Base-by-base conservation (phyloP, 345 rosid genomes). In the Carallia pectinifolia region DNA sequence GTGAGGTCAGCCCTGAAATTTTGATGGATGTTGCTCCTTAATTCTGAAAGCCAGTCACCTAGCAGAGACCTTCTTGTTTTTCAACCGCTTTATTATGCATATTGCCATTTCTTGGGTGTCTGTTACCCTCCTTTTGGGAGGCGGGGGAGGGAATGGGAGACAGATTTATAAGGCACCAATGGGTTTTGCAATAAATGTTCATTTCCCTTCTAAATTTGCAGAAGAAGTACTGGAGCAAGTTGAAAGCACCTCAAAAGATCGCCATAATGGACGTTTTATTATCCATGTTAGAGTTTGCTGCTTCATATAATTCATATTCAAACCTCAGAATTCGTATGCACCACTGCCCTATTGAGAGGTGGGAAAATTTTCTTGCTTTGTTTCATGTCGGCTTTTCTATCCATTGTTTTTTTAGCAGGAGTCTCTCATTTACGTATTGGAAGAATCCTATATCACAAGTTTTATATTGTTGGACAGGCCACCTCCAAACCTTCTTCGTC, bases 181-280 rank as follows among this genome's bases (percentile, higher is more conserved):
- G 58, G 10, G 23, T 63, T 50, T 37, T 62, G 4, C 27, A 37
- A n/a, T 44, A 61, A 39, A 29, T 16, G 6, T 71, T 64, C 55
- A 30, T 61, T 16, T 37, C n/a, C 16, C 37, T 55, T 69, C 68
- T 75, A 16, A 70, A 77, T 64, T 73, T 76, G 88, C 88, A 92
- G 99, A 85, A 84, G 81, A 95, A 90, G 72, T 90, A 92, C 75
- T 95, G 99, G 99, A 83, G 77, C 80, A 92, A 85, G 77, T 74
- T 95, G 89, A 89, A 76, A 86, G 80, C 85, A 38, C 50, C 76
- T 7, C 99, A 92, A 79, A 95, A 95, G 85, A 80, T 89, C 75
- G 90, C 85, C 8, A 75, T 90, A 75, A 92, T 95, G 98, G 99
- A 95, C 68, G 84, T 87, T 77, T 77, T 95, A 63, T 75, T 90